Evolutionary conservation across 2,329 filamentous ascomycete genomes (phyloP), one percentile per base, ranked within the genome.

Genomic region (Zopfia rhizophila): DNA sequence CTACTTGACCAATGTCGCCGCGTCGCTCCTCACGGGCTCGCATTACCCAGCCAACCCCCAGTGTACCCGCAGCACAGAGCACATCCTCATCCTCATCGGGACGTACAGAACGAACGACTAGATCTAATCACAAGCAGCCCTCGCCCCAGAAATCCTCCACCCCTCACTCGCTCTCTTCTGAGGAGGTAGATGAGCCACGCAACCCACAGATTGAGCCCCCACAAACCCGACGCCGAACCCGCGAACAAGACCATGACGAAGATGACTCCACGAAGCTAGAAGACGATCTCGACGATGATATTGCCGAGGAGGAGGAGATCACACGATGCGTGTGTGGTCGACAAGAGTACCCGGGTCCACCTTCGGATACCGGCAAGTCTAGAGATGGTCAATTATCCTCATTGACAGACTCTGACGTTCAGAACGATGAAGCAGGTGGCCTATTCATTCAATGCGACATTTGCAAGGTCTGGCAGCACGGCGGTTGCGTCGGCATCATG

Each of bases 381-480:
- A 73, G 70, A 56, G 71, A 71, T 31, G 70, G 70, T 48, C 65
- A 62, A 38, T 58, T 61, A 74, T 81, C 69, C 75, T 85, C 75
- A 74, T 81, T 72, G 72, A 80, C 70, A 75, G 85, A 75, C 76
- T 86, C 77, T 49, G 67, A 69, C 41, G 46, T 58, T 13, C 65
- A 62, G 55, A 63, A 60, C 22, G 91, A 96, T 64, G 93, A 97
- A 56, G 82, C 93, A 57, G 94, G 93, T 31, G 93, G 92, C 39
- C 88, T 97, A 74, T 99, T 97, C 74, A 92, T 99, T 58, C 93
- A 97, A 78, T 99, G 94, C 82, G 94, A 97, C 75, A 81, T 90
- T 55, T 99, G 94, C 79, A 95, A 96, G 70, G 94, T 97, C 54
- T 99, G 93, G 94, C 94, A 99, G 72, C 94, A 99, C 70, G 94